Evolutionary conservation across 345 rosid genomes (phyloP).

Genomic region (Aquilaria sinensis): DNA sequence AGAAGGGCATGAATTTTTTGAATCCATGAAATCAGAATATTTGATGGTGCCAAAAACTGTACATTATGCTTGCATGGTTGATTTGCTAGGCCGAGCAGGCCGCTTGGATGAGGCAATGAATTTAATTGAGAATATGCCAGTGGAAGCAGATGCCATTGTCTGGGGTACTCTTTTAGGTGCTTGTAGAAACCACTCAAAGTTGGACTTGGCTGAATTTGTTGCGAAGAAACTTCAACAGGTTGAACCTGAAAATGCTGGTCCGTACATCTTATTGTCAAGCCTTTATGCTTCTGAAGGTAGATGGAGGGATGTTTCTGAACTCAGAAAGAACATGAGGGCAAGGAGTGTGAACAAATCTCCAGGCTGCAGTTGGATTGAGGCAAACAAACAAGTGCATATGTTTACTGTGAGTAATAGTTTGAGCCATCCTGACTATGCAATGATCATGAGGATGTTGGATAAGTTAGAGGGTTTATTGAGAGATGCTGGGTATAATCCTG

Average conservation of each 20-base stretch:
- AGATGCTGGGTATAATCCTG: conserved; percentile 74
- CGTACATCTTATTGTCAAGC: conserved; percentile 59
- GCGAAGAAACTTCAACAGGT: conserved; percentile 54
- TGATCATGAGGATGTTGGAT: conserved; percentile 47
- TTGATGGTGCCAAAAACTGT: conserved; percentile 40
- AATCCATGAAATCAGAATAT: conserved; percentile 55
- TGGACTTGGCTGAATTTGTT: conserved; percentile 71
- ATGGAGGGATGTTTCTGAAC: conserved; percentile 53
- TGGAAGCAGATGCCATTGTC: conserved; percentile 70
- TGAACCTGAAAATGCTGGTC: conserved; percentile 71
- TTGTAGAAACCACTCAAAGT: conserved; percentile 55
- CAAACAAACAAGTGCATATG: conserved; percentile 58
- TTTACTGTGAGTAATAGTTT: conserved; percentile 53
- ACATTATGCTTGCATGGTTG: conserved; percentile 80
- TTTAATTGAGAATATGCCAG: conserved; percentile 52
- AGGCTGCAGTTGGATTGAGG: conserved; percentile 80
- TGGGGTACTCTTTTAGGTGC: conserved; percentile 85
- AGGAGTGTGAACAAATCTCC: conserved; percentile 56
- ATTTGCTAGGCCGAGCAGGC: conserved; percentile 84
- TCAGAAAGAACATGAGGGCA: conserved; percentile 49
- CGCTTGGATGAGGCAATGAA: conserved; percentile 54
- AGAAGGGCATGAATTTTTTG: conserved; percentile 62
- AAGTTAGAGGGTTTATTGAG: conserved; percentile 46
- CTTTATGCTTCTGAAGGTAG: conserved; percentile 61
- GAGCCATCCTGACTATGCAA: conserved; percentile 47